Conservation (phyloP, 768 basidiomycete species). For the Coprinopsis sp. region DNA sequence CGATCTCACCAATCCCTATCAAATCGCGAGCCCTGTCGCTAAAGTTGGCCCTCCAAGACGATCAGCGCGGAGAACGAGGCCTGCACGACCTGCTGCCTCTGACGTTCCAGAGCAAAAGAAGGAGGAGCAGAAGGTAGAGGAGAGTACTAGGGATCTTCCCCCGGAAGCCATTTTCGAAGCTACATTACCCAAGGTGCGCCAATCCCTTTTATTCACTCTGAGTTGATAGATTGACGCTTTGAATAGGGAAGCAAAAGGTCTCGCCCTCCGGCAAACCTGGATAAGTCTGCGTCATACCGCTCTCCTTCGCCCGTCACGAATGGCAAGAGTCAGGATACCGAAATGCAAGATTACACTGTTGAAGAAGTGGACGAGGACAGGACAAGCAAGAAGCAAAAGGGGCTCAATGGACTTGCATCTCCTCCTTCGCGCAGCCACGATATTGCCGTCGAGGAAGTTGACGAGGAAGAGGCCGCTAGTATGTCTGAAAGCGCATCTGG, state of each 20-base stretch:
- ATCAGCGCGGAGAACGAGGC: conserved; percentile 39
- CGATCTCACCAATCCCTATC: conserved; percentile 77
- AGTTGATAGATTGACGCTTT: conserved; percentile 7
- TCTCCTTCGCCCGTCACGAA: conserved; percentile 12
- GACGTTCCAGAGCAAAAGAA: conserved; percentile 23
- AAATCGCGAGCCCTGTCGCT: conserved; percentile 62
- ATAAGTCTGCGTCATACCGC: conserved; percentile 24
- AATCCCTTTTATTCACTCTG: background rate
- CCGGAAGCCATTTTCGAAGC: conserved; percentile 74
- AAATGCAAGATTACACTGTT: conserved; percentile 20
- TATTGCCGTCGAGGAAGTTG: background rate
- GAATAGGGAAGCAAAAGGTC: conserved; percentile 72
- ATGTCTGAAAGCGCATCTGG: conserved; percentile 9
- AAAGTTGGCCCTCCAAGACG: conserved; percentile 39
- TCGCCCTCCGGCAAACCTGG: conserved; percentile 59
- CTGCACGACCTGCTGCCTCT: conserved; percentile 34
- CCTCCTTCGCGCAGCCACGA: background rate
- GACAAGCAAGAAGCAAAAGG: conserved; percentile 4
- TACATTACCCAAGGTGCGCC: conserved; percentile 64
- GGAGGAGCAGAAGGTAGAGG: conserved; percentile 24
- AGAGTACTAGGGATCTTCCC: conserved; percentile 32
- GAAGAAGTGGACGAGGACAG: conserved; percentile 33
- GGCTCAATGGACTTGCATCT: background rate
- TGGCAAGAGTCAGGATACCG: conserved; percentile 6
- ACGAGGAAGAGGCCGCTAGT: too few relatives aligned